Percentiles rank a stretch among this genome's conserved stretches.
Evolutionary conservation across 805 yeast genomes (phyloP).

Genomic region (Wilhelminamyces savonicus): DNA sequence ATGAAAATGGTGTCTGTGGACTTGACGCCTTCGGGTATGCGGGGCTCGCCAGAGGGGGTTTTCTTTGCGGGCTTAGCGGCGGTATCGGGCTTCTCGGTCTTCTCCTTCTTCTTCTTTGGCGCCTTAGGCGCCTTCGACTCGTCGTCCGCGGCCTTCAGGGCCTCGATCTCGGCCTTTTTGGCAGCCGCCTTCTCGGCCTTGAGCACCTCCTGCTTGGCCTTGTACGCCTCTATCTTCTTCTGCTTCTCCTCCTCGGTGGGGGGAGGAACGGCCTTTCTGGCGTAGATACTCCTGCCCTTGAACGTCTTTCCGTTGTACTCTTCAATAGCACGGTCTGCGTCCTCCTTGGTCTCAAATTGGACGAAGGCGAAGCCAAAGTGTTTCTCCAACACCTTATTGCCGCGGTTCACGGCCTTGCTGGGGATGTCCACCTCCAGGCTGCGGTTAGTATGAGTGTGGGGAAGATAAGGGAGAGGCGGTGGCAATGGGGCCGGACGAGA

Average conservation of each 20-base stretch:
- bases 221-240: conserved; percentile 27
- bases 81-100: conserved; percentile 10
- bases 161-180: conserved; percentile 10
- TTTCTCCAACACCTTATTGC: conserved; percentile 32
- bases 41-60: conserved; percentile 2
- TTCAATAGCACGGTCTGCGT: conserved; percentile 40
- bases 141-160: conserved; percentile 8
- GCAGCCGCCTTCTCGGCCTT: conserved; percentile 5
- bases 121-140: conserved; percentile 11
- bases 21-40: conserved; percentile 42
- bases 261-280: conserved; percentile 50
- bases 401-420: conserved; percentile 29
- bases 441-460: too few species aligned
- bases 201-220: conserved; percentile 15
- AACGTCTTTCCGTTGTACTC: conserved; percentile 36
- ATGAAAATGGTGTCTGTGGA: conserved; percentile 57
- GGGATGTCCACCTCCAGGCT: conserved; percentile 47
- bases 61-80: conserved; percentile 6
- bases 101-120: conserved; percentile 11
- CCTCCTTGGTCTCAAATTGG: conserved; percentile 39
- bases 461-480: conserved; percentile 9
- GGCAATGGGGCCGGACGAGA: not conserved
- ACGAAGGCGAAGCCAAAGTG: conserved; percentile 58
- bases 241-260: conserved; percentile 39
- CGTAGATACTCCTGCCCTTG: conserved; percentile 42